phyloP scores from a whole-genome alignment of 192 early-diverging fungal genomes.

The Diversispora epigaea region DNA sequence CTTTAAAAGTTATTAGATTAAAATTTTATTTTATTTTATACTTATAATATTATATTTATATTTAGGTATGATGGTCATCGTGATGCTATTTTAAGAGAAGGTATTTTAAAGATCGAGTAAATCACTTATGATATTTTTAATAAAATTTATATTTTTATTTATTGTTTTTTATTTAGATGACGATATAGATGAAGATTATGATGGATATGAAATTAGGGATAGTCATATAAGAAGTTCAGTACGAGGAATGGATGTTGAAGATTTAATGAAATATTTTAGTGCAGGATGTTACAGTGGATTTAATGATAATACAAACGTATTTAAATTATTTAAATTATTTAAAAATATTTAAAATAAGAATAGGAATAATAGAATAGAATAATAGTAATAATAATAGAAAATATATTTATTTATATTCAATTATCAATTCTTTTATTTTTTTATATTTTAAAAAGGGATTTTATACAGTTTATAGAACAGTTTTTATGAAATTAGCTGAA shows the following conservation, averaged over 20 bases:
- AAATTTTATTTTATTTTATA: no score
- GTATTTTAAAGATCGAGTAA: no score
- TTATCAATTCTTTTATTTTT: no score
- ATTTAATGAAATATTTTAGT: slow-evolving; percentile 82
- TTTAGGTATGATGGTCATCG: slow-evolving; percentile 85
- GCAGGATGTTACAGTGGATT: slow-evolving; percentile 70
- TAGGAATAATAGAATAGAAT: slow-evolving; percentile 12
- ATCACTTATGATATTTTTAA: no score
- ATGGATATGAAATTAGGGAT: slow-evolving; percentile 41
- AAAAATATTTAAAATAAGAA: not conserved
- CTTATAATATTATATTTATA: not conserved
- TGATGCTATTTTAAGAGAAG: slow-evolving; percentile 87
- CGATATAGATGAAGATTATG: slow-evolving; percentile 46
- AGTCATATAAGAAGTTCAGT: no score
- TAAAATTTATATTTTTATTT: not conserved
- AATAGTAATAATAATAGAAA: no score
- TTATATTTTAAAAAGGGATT: no score
- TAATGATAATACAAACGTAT: slow-evolving; percentile 59
- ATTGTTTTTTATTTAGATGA: slow-evolving; percentile 43
- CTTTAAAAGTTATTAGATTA: no score
- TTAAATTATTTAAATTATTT: not conserved
- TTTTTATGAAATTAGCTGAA: slow-evolving; percentile 76
- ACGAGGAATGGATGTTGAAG: slow-evolving; percentile 56
- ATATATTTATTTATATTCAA: no score
- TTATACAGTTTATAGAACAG: slow-evolving; percentile 71